Evolutionary conservation across 2,329 filamentous ascomycete genomes (phyloP), one percentile per base, ranked within the genome.

Genomic region (Fusarium brevicatenulatum): DNA sequence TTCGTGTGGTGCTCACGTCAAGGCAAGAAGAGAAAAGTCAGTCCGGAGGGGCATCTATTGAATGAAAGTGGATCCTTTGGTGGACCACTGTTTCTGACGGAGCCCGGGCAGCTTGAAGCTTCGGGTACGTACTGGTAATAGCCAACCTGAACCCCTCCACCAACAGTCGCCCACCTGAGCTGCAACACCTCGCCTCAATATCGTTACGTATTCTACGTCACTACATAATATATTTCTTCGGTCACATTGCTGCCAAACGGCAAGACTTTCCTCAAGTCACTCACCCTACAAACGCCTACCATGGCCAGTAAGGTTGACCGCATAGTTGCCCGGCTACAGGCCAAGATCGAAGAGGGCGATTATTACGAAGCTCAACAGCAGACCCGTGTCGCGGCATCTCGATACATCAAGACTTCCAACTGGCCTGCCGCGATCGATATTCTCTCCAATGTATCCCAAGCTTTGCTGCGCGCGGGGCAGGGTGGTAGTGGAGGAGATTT

Each of bases 361-460:
- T 98, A 91, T 88, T 99, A 99, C 86, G 96, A 99, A 88, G 96
- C 96, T 66, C 95, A 98, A 85, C 96, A 99, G 83, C 96, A 99
- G 86, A 94, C 97, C 75, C 94, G 96, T 71, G 95, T 98, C 61
- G 95, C 98, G 76, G 95, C 95, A 69, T 92, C 94, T 43, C 95
- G 97, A 65, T 97, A 99, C 85, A 91, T 95, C 82, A 98, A 98
- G 85, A 88, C 92, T 47, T 86, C 89, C 70, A 95, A 95, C 87
- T 98, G 93, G 89, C 82, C 88, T 75, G 92, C 94, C 18, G 96
- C 97, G 53, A 92, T 95, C 80, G 93, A 97, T 76, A 92, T 98
- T 73, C 89, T 99, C 73, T 92, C 90, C 82, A 92, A 89, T 73
- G 96, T 97, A 71, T 92, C 95, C 3, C 91, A 93, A 76, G 91